Conservation (phyloP, 2,329 filamentous ascomycete genomes). For the Verticillium albo-atrum region DNA sequence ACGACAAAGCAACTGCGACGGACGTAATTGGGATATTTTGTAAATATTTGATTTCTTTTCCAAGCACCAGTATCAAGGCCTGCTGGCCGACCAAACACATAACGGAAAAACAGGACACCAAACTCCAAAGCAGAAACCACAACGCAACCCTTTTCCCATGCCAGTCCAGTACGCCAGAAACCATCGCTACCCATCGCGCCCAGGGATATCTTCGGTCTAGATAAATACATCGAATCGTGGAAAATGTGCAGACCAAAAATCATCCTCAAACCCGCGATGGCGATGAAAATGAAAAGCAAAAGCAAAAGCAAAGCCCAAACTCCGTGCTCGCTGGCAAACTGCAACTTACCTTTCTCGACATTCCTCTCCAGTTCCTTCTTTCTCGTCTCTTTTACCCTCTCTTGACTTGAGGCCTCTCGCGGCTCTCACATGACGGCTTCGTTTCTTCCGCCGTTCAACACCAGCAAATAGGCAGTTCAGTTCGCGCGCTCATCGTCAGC, state of each 20-base stretch:
- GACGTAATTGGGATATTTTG: background rate
- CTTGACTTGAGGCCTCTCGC: too few relatives aligned
- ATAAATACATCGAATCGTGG: background rate
- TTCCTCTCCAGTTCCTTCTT: too few relatives aligned
- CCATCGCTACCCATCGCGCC: background rate
- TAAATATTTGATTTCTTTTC: background rate
- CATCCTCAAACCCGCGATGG: background rate
- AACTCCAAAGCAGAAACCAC: background rate
- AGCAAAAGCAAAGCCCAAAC: too few relatives aligned
- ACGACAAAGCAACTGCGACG: background rate
- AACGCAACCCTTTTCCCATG: background rate
- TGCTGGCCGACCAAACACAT: background rate
- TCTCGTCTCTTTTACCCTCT: too few relatives aligned
- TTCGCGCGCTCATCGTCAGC: conserved; percentile 8
- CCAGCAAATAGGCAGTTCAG: too few relatives aligned
- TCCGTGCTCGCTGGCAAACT: background rate
- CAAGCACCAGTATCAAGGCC: background rate
- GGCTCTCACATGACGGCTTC: too few relatives aligned
- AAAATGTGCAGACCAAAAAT: background rate
- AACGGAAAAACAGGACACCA: background rate
- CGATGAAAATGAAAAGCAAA: background rate
- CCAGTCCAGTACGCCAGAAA: background rate
- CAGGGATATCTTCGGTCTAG: background rate
- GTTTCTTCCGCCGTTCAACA: too few relatives aligned
- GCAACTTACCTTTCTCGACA: too few relatives aligned